phyloP scores from a whole-genome alignment of 1,139 yeast species.

The Protomyces macrosporus region DNA sequence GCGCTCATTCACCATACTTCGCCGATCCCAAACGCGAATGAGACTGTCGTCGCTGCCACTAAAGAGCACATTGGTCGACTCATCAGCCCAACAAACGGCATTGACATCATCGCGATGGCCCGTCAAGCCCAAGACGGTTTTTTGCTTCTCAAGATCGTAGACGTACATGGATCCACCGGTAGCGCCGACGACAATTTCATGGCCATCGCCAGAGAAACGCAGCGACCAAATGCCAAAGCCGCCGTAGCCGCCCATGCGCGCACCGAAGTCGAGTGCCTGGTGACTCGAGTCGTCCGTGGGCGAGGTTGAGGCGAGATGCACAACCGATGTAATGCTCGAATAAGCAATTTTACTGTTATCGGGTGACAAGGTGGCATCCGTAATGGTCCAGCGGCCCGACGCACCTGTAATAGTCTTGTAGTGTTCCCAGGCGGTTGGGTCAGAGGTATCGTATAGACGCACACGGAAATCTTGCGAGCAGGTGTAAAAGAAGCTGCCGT shows the following conservation, averaged over 20 bases:
- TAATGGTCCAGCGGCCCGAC: slow-evolving; percentile 37
- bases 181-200: slow-evolving; percentile 35
- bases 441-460: slow-evolving; percentile 34
- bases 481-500: slow-evolving; percentile 35
- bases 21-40: slow-evolving; percentile 77
- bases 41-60: slow-evolving; percentile 82
- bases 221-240: slow-evolving; percentile 33
- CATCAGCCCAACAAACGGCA: slow-evolving; percentile 73
- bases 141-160: slow-evolving; percentile 31
- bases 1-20: slow-evolving; percentile 45
- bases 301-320: slow-evolving; percentile 32
- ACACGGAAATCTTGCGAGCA: slow-evolving; percentile 36
- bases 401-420: slow-evolving; percentile 30
- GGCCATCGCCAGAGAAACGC: slow-evolving; percentile 33
- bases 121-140: slow-evolving; percentile 52
- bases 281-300: slow-evolving; percentile 30
- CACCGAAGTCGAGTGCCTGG: slow-evolving; percentile 29
- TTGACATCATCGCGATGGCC: slow-evolving; percentile 59
- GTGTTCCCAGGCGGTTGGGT: slow-evolving; percentile 31
- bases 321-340: slow-evolving; percentile 33
- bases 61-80: slow-evolving; percentile 63
- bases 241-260: slow-evolving; percentile 11
- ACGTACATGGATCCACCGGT: slow-evolving; percentile 32
- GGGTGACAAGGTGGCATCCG: slow-evolving; percentile 36
- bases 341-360: slow-evolving; percentile 34